Evolutionary conservation across 2,329 filamentous ascomycete genomes (phyloP), one percentile per base, ranked within the genome.

Genomic region (Berkeleyomyces rouxiae): DNA sequence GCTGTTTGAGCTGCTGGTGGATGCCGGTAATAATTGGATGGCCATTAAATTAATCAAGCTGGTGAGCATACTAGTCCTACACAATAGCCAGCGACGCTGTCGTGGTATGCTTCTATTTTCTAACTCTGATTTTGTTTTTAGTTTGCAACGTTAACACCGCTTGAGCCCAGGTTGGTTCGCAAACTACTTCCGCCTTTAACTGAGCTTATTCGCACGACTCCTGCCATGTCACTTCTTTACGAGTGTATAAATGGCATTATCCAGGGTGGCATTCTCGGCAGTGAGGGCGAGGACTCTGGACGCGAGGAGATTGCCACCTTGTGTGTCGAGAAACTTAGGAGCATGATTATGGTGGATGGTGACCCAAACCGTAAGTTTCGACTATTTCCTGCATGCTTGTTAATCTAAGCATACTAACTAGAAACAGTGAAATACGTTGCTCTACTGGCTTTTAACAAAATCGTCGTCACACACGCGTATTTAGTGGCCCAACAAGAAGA

Each of bases 181-280:
- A 99, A 99, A 72, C 77, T 99, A 13, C 76, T 97, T 39, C 90
- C 92, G 6, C 93, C 93, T 13, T 76, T 99, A 65, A 96, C 90
- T 0, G 90, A 88, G 67, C 86, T 99, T 58, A 97, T 99, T 67
- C 86, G 89, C 68, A 96, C 91, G 0, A 99, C 93, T 0, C 87
- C 88, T 4, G 93, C 93, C 37, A 97, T 97, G 93, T 97, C 93
- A n/a, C 75, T 99, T 37, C 76, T 97, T 4, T 99, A 99, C 69
- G 93, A 99, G 74, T 99, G 93, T 71, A 96, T 99, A 74, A 96
- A 95, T 72, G 93, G 93, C 33, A 95, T 99, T 66, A 96, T 99
- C 64, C 91, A 96, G 71, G 93, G 93, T 37, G 93, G 93, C 0
- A 96, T 99, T 63, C 77, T 99, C 59, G 88, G 90, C 40, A 88